These are phyloP conservation scores for Sporormia fimetaria DNA, from an alignment of 495 filamentous ascomycete species.

Conservation along the genomic window DNA sequence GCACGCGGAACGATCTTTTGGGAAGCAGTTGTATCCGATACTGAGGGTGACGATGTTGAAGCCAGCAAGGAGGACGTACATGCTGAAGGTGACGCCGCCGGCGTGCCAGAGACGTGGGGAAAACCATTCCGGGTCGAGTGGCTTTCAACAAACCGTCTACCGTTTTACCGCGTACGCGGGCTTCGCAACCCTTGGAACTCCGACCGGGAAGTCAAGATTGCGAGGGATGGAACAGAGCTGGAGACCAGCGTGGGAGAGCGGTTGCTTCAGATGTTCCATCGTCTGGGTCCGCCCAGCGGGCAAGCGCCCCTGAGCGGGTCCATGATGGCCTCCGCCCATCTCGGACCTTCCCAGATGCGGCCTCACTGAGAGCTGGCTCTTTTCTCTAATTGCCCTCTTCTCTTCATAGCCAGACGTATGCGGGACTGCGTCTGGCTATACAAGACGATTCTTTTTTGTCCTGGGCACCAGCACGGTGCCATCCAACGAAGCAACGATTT, in stretches of 20 bases:
- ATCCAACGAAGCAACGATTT: too few relatives aligned
- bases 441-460: too few relatives aligned
- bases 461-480: too few relatives aligned
- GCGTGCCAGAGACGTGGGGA: conserved; percentile 56
- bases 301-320: conserved; percentile 1
- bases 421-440: too few relatives aligned
- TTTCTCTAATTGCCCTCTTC: too few relatives aligned
- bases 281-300: conserved; percentile 20
- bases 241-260: conserved; percentile 72
- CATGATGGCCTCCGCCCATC: conserved; percentile 10
- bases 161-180: conserved; percentile 83
- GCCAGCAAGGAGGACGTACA: conserved; percentile 31
- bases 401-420: too few relatives aligned
- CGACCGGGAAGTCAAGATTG: conserved; percentile 93
- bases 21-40: conserved; percentile 58
- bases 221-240: conserved; percentile 87
- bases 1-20: conserved; percentile 92
- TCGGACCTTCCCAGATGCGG: conserved; percentile 11
- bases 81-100: conserved; percentile 29
- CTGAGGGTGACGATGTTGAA: conserved; percentile 30
- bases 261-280: conserved; percentile 69
- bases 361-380: conserved; percentile 10
- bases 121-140: conserved; percentile 91
- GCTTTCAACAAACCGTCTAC: conserved; percentile 73
- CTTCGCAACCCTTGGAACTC: conserved; percentile 94